phyloP scores from a whole-genome alignment of 345 rosid genomes.

The Geranium rotundifolium region DNA sequence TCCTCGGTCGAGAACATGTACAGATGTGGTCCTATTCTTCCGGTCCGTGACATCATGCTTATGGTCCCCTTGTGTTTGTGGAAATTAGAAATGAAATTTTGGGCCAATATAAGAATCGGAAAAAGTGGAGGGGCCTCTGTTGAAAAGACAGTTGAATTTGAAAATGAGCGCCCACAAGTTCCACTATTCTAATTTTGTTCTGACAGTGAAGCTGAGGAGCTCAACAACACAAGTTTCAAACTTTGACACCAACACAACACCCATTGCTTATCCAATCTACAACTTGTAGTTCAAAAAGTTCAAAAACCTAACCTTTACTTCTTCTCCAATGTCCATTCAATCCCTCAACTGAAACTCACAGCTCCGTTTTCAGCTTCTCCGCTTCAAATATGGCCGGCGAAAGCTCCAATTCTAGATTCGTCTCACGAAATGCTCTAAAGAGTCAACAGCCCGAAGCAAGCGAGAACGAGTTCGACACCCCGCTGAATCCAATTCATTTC shows the following conservation, averaged over 20 bases:
- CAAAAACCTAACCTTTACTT: not conserved
- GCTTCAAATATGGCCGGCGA: constrained; percentile 10
- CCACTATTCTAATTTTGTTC: not conserved
- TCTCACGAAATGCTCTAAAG: constrained; percentile 14
- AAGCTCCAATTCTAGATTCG: constrained; percentile 17
- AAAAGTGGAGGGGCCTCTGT: not conserved
- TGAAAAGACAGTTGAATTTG: constrained; percentile 12
- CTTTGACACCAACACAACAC: not conserved
- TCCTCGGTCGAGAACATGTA: no score
- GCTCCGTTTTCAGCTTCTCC: constrained; percentile 4
- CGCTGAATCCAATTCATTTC: constrained; percentile 24
- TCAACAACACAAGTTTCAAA: constrained; percentile 1
- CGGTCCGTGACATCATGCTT: no score
- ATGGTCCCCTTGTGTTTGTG: no score
- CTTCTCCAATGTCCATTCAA: not conserved
- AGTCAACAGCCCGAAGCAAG: constrained; percentile 25
- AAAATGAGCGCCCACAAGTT: constrained; percentile 9
- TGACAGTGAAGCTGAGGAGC: not conserved
- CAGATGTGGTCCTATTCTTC: no score
- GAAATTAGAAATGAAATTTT: not conserved
- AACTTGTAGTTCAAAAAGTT: not conserved
- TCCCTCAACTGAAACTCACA: not conserved
- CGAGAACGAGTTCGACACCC: constrained; percentile 52
- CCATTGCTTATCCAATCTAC: not conserved
- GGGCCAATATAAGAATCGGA: not conserved